phyloP scores from a whole-genome alignment of 1,139 yeast genomes.

The Scheffersomyces lignicola region DNA sequence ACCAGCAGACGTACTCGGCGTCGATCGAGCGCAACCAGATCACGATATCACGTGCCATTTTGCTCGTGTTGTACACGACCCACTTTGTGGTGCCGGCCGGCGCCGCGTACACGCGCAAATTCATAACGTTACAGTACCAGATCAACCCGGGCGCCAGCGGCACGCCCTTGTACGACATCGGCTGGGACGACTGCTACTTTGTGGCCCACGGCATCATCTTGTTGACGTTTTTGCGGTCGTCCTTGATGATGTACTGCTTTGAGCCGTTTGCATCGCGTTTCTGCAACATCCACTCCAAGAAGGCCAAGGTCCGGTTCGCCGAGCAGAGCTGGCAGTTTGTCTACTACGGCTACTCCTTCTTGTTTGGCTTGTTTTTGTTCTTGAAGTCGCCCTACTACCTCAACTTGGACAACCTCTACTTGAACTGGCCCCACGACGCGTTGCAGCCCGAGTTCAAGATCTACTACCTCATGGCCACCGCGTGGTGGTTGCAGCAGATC shows the following conservation, averaged over 20 bases:
- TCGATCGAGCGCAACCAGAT: conserved; percentile 42
- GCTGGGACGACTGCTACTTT: conserved; percentile 55
- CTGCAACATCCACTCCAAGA: conserved; percentile 47
- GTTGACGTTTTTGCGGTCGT: conserved; percentile 60
- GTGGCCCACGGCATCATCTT: conserved; percentile 57
- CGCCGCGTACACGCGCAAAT: conserved; percentile 36
- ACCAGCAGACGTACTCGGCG: conserved; percentile 27
- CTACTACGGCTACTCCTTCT: conserved; percentile 61
- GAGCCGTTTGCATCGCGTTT: conserved; percentile 55
- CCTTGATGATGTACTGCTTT: conserved; percentile 57
- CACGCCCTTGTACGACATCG: conserved; percentile 50
- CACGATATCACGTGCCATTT: conserved; percentile 30
- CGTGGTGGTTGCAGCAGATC: conserved; percentile 81
- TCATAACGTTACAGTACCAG: conserved; percentile 49
- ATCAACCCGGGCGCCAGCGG: conserved; percentile 22
- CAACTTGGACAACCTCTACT: conserved; percentile 59
- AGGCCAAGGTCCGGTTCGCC: conserved; percentile 66
- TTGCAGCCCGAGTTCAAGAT: conserved; percentile 54
- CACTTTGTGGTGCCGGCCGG: conserved; percentile 25
- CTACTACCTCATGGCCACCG: conserved; percentile 71
- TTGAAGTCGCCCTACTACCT: conserved; percentile 58
- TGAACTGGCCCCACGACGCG: conserved; percentile 74
- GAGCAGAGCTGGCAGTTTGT: conserved; percentile 83
- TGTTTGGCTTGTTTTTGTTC: conserved; percentile 60
- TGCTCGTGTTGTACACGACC: conserved; percentile 26